Evolutionary conservation across 2,329 filamentous ascomycete species (phyloP).

Genomic region (Colletotrichum tamarilloi): DNA sequence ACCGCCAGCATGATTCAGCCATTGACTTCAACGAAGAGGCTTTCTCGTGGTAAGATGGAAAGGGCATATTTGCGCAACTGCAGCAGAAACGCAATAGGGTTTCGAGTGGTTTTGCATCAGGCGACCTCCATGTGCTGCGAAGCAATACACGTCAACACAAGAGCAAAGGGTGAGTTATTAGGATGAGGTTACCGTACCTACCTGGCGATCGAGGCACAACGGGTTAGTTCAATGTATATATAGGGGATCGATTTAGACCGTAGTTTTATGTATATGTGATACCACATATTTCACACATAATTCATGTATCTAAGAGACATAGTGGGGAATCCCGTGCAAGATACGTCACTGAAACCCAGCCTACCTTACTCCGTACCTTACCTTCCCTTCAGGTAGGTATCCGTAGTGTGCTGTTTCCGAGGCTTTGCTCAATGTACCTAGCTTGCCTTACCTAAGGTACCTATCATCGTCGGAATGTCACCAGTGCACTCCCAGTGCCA

Average conservation of each 20-base stretch:
- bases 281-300: not conserved
- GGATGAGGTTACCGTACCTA: not conserved
- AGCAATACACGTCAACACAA: not conserved
- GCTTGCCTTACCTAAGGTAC: not conserved
- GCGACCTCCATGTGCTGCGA: too few species aligned
- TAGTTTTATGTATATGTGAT: not conserved
- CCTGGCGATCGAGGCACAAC: not conserved
- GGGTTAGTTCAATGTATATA: constrained; percentile 19
- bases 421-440: too few species aligned
- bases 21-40: constrained; percentile 86
- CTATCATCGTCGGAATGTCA: not conserved
- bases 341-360: constrained; percentile 3
- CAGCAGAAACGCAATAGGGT: not conserved
- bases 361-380: not conserved
- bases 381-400: too few species aligned
- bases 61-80: not conserved
- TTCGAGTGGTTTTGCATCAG: not conserved
- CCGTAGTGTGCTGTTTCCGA: too few species aligned
- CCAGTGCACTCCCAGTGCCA: not conserved
- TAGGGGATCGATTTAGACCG: constrained; percentile 8
- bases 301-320: constrained; percentile 10
- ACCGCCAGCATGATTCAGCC: constrained; percentile 71
- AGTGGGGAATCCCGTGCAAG: not conserved
- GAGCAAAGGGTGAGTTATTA: not conserved
- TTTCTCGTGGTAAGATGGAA: constrained; percentile 66